Evolutionary conservation across 2,329 filamentous ascomycete genomes (phyloP), one percentile per base, ranked within the genome.

Genomic region (Thielaviopsis musarum): DNA sequence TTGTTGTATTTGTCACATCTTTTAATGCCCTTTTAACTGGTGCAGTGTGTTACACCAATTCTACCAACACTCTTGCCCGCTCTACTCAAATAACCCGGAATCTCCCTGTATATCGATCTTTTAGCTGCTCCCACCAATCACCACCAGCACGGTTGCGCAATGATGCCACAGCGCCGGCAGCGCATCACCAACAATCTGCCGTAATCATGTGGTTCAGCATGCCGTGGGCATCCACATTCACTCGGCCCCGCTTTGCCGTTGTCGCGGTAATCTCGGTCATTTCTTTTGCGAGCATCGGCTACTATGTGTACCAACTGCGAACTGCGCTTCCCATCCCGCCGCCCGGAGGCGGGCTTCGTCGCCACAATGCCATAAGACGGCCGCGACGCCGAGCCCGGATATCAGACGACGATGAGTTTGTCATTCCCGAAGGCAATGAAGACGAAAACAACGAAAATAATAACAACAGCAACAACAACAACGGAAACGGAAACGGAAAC

Each of bases 351-450:
- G 68, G 70, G 15, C 71, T 88, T 30, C 84, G 80, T 64, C 75
- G 85, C 63, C 84, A 83, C 67, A 87, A 87, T 69, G 84, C 85
- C 12, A 67, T 87, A 45, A 81, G 83, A 62, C 77, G 79, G 60
- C 67, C 68, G 34, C 74, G 74, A 24, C 67, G 70, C 15, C 45
- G 45, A n/a, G 56, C 28, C 15, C 59, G 56, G 4, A 28, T 28
- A 26, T 58, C 45, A 26, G 59, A 61, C 22, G 57, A 59, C 5
- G 38, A 60, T 5, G 59, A 57, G 6, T 26, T 24, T 28, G n/a
- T 24, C 2, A 57, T 53, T 38, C 15, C 51, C n/a, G 55, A 45
- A 30, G 34, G 19, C 12, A 53, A 54, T 30, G 59, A 55, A 28
- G 19, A 51, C 21, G 52, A 55, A 49, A 45, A 17, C 21, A 49